These are phyloP conservation scores for Lasiosphaeriaceae sp. DNA, from an alignment of 495 filamentous ascomycete species.

Conservation along the genomic window DNA sequence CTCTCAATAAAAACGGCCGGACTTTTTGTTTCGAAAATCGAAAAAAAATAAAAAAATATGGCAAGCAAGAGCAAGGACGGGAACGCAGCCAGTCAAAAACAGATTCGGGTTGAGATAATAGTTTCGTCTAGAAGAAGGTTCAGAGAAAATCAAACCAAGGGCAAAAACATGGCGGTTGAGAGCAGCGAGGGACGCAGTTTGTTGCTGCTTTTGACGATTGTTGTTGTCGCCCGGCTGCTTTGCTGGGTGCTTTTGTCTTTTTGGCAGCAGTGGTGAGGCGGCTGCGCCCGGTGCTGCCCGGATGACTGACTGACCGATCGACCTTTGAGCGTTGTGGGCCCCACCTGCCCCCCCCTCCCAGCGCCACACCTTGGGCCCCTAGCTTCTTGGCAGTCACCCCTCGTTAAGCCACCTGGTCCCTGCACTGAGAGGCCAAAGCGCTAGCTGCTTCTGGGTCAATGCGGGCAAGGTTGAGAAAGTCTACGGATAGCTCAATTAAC, in stretches of 20 bases:
- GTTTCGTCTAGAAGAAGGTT: not conserved
- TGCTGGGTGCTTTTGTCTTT: not conserved
- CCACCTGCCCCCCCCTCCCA: not conserved
- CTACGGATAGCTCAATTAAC: not conserved
- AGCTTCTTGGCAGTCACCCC: not conserved
- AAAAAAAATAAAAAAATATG: not conserved
- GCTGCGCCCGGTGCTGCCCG: not conserved
- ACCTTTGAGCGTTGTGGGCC: too few relatives aligned
- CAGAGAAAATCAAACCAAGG: not conserved
- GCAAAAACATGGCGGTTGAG: not conserved
- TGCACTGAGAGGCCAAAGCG: too few relatives aligned
- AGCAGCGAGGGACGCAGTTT: not conserved
- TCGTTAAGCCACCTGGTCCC: too few relatives aligned
- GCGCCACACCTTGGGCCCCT: not conserved
- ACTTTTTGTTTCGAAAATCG: slow-evolving; percentile 14
- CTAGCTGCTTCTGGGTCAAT: too few relatives aligned
- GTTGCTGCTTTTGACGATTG: not conserved
- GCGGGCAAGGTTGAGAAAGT: too few relatives aligned
- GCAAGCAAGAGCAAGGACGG: not conserved
- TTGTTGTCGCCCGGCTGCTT: not conserved
- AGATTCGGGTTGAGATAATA: not conserved
- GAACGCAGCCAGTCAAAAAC: not conserved
- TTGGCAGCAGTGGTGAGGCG: not conserved
- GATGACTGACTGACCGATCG: not conserved
- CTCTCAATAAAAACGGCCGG: slow-evolving; percentile 36